Evolutionary conservation across 768 basidiomycete species (phyloP).

Genomic region (Xanthoconium purpureum): DNA sequence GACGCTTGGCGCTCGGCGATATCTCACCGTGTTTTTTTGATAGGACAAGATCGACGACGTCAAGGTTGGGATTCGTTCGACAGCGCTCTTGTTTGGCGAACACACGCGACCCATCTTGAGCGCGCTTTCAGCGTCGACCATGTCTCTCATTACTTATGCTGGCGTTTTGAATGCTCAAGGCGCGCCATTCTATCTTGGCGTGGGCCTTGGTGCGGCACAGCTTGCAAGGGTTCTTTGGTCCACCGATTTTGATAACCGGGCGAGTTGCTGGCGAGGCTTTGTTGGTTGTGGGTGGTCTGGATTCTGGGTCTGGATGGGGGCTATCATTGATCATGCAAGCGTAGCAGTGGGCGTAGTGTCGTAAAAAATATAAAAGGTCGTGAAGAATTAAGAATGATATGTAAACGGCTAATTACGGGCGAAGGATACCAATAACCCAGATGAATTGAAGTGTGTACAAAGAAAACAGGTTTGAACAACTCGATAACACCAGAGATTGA

Average conservation of each 20-base stretch:
- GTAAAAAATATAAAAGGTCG: neutral
- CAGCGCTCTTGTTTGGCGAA: conserved; percentile 85
- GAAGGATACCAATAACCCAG: neutral
- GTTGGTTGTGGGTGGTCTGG: conserved; percentile 85
- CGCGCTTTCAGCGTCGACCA: conserved; percentile 66
- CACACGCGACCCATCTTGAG: conserved; percentile 72
- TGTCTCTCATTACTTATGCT: conserved; percentile 73
- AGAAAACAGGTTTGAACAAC: neutral
- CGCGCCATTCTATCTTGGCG: conserved; percentile 74
- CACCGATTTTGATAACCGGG: conserved; percentile 72
- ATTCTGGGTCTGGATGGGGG: conserved; percentile 83
- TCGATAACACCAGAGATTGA: neutral
- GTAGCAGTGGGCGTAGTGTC: conserved; percentile 12
- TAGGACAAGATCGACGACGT: conserved; percentile 94
- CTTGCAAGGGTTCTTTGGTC: conserved; percentile 69
- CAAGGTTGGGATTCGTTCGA: conserved; percentile 85
- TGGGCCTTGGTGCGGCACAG: conserved; percentile 70
- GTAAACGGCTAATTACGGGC: neutral
- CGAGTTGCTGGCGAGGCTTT: conserved; percentile 90
- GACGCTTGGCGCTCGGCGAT: neutral
- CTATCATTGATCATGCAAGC: conserved; percentile 61
- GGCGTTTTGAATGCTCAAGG: conserved; percentile 80
- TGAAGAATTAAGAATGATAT: neutral
- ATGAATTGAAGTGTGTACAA: neutral
- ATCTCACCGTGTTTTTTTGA: neutral